Conservation (phyloP, 441 rosid species). For the Adansonia rubrostipa region DNA sequence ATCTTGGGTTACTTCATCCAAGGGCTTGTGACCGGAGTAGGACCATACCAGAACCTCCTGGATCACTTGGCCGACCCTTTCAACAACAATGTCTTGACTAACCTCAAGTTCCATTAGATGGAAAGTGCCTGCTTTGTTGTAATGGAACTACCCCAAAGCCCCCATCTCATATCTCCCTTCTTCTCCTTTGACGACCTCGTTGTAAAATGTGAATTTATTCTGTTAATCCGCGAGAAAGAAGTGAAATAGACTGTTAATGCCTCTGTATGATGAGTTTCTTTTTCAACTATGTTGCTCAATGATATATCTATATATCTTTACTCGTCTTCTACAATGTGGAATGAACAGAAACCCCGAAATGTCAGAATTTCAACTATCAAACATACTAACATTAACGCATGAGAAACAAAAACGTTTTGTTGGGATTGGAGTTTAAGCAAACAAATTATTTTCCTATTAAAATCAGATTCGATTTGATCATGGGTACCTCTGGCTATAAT, state of each 20-base stretch:
- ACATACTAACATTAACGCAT: too few relatives aligned
- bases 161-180: constrained; percentile 22
- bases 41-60: constrained; percentile 92
- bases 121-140: neutral
- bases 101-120: constrained; percentile 85
- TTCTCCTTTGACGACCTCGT: constrained; percentile 27
- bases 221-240: constrained; percentile 39
- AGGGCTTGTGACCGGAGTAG: constrained; percentile 84
- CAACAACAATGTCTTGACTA: constrained; percentile 89
- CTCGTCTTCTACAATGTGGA: neutral
- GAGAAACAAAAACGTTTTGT: too few relatives aligned
- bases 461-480: too few relatives aligned
- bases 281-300: neutral
- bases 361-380: too few relatives aligned
- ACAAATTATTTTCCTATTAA: too few relatives aligned
- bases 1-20: constrained; percentile 79
- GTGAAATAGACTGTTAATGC: constrained; percentile 23
- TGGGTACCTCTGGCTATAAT: too few relatives aligned
- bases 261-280: neutral
- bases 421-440: too few relatives aligned
- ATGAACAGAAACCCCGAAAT: too few relatives aligned
- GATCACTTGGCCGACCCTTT: constrained; percentile 94
- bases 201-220: constrained; percentile 52
- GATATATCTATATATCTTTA: neutral
- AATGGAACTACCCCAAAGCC: neutral